Evolutionary conservation across 805 yeast genomes (phyloP), one percentile per base, ranked within the genome.

Genomic region (Candida odintsovae): DNA sequence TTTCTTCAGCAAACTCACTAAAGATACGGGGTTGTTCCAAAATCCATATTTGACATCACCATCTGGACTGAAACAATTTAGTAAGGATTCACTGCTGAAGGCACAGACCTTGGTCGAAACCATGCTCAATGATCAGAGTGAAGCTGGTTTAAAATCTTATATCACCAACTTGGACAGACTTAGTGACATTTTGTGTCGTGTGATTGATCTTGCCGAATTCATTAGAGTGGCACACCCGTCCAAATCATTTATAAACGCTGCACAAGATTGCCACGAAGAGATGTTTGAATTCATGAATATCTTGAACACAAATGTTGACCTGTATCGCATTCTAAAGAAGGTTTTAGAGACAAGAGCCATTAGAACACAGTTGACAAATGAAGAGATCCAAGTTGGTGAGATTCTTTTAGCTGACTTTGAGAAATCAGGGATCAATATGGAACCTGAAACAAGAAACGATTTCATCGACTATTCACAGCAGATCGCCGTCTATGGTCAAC

Each of bases 251-350:
- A 73, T 85, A 11, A 73, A 72, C 36, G 90, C 90, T 2, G 96
- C 99, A 1, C 96, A 92, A 59, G 74, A 77, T 39, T 85, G 94
- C 33, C 97, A 92, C 61, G 95, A 88, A 55, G 72, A 80, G 52
- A 79, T 92, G 86, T 92, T 84, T 64, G 95, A 90, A 59, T 90
- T 83, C 64, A 94, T 94, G 99, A 94, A 90, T 64, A 76, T 84
- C 44, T 70, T 94, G 40, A 94, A 94, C 64, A 90, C 98, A 2
- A 83, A 88, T 45, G 85, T 81, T 15, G 83, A 77, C 33, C 70
- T 94, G 25, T 88, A 82, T 58, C 64, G 69, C 41, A 78, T 77
- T 40, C 71, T 94, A 37, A 73, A 75, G 20, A 58, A 64, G n/a
- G 82, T 84, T 0, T 64, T 90, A 45, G 63, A 69, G 2, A 67